These are phyloP conservation scores for Nevesoporus exiguus DNA, from an alignment of 768 basidiomycete species.

Conservation along the genomic window DNA sequence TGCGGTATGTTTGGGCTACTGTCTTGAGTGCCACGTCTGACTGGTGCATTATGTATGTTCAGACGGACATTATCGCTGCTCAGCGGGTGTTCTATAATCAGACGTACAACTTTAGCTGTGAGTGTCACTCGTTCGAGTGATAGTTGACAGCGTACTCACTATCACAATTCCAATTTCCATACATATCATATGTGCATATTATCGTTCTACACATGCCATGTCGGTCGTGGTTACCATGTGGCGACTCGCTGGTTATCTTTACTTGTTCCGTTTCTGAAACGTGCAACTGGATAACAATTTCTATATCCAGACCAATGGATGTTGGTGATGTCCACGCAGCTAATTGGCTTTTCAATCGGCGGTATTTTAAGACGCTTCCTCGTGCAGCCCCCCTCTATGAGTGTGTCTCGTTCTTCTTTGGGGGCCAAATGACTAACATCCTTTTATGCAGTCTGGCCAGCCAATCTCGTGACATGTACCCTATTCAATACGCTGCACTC, in stretches of 20 bases:
- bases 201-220: not conserved
- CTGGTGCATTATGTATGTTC: not conserved
- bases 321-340: conserved; percentile 67
- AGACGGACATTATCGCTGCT: conserved; percentile 71
- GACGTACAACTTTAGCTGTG: conserved; percentile 47
- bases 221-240: not conserved
- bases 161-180: not conserved
- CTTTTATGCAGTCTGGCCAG: conserved; percentile 65
- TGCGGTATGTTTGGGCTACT: conserved; percentile 29
- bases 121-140: conserved; percentile 13
- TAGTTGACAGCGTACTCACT: not conserved
- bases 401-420: conserved; percentile 28
- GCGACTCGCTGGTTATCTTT: not conserved
- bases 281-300: not conserved
- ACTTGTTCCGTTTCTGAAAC: not conserved
- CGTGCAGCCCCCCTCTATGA: conserved; percentile 64
- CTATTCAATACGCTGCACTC: conserved; percentile 75
- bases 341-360: conserved; percentile 62
- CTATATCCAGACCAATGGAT: conserved; percentile 48
- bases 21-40: not conserved
- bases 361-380: conserved; percentile 60
- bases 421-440: conserved; percentile 7
- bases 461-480: conserved; percentile 64
- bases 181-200: not conserved
- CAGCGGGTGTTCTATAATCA: conserved; percentile 69